Base-by-base conservation (phyloP, 2,329 filamentous ascomycete species). In the Penicillium sp. region DNA sequence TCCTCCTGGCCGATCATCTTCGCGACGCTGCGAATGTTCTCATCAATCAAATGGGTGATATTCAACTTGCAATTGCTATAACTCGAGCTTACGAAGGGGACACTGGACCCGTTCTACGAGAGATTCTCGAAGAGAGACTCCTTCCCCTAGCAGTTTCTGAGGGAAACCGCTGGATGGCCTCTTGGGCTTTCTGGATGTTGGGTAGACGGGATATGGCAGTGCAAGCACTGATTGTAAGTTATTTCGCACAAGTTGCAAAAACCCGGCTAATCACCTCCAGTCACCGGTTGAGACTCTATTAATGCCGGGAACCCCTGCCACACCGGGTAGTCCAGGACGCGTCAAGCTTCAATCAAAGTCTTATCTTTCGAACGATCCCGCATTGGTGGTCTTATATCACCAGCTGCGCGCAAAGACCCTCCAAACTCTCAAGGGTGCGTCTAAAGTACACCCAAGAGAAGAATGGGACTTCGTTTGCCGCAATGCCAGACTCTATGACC, bases 161-260 rank as follows among this genome's bases (percentile, higher is more conserved):
- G 59, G 91, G 91, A 2, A 93, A 99, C 67, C 83, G 93, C 53
- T 99, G 94, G 93, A 83, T 96, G 54, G 90, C 92, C 10, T 94
- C 89, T 0, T 99, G 94, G 94, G 90, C 90, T 2, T 96, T 96
- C 69, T 96, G 91, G 88, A 90, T 96, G 81, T 80, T 97, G 5
- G 86, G 86, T 36, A 83, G 89, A 58, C 85, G 87, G 56, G 89
- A 95, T 61, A 89, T 92, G 79, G 89, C 93, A 5, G 91, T 97
- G 6, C 85, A 90, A 48, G 86, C 88, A 6, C 78, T 99, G 3
- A 88, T 96, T 62, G 88, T 91, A 75, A 79, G 86, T 70, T 14
- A 14, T 10, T 27, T 3, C 21, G 21, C 27, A n/a, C 10, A 41
- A 13, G 7, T 1, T 10, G 24, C 47, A 16, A 22, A 4, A 14